Conservation (phyloP, 164 flowering plant genomes). For the Cinnamomum chago region DNA sequence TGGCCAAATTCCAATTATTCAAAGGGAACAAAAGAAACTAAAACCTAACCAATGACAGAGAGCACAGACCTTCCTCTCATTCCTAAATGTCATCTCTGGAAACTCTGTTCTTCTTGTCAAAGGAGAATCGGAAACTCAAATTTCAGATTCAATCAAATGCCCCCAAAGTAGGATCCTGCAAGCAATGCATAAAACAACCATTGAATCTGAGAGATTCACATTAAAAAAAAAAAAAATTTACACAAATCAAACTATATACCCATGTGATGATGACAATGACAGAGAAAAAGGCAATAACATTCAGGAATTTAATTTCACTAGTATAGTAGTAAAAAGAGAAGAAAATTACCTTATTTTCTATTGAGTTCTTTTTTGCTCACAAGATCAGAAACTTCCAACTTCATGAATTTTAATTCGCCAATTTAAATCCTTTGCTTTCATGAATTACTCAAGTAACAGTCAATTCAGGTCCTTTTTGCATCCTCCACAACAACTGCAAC, state of each 20-base stretch:
- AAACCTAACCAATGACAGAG: background rate
- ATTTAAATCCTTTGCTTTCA: background rate
- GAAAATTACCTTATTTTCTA: background rate
- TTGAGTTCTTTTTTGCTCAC: background rate
- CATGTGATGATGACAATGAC: background rate
- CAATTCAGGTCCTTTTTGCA: background rate
- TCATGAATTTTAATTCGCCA: background rate
- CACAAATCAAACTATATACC: background rate
- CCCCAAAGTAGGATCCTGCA: slow-evolving; percentile 3
- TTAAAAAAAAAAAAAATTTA: background rate
- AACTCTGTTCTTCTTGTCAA: background rate
- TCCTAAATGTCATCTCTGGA: slow-evolving; percentile 15
- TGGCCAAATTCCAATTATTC: background rate
- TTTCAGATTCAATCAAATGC: background rate
- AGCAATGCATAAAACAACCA: background rate
- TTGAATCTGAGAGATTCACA: background rate
- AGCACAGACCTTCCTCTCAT: slow-evolving; percentile 14
- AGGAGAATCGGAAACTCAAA: background rate
- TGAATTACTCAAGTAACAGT: background rate
- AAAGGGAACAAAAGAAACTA: background rate
- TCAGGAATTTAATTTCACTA: background rate
- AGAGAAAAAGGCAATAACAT: background rate
- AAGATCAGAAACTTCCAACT: background rate
- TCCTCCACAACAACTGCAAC: background rate
- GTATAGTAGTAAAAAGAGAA: background rate